Percentiles rank a stretch among this genome's conserved stretches.
These are phyloP conservation scores for Trichoderma sp. DNA, from an alignment of 2,329 filamentous ascomycete genomes.

Conservation along the genomic window DNA sequence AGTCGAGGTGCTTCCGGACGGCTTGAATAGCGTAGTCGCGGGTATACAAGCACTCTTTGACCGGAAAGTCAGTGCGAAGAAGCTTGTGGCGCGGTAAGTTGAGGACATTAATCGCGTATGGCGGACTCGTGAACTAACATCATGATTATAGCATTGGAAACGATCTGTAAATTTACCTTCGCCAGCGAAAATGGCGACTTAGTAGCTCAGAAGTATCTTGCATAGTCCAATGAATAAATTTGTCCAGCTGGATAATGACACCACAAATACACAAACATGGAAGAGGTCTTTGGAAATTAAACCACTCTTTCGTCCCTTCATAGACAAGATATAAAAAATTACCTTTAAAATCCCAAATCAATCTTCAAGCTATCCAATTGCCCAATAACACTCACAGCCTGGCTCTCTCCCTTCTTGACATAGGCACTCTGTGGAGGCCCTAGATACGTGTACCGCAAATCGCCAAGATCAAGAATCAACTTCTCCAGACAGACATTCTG, in stretches of 20 bases:
- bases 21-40: conserved; percentile 9
- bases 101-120: neutral
- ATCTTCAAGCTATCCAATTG: conserved; percentile 16
- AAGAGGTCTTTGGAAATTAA: neutral
- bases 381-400: neutral
- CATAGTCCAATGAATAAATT: neutral
- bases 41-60: conserved; percentile 13
- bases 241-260: neutral
- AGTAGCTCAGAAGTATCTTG: neutral
- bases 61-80: conserved; percentile 19
- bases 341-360: conserved; percentile 14
- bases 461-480: conserved; percentile 35
- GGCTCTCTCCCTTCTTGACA: conserved; percentile 21
- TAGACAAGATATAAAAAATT: neutral
- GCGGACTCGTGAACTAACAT: neutral
- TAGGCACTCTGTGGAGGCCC: conserved; percentile 35
- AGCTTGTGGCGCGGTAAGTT: conserved; percentile 7
- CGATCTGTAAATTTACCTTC: neutral
- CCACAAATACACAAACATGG: neutral
- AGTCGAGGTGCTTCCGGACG: conserved; percentile 19
- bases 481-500: conserved; percentile 40
- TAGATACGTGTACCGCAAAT: conserved; percentile 35
- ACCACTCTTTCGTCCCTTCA: neutral
- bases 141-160: neutral
- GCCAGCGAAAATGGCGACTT: neutral